Percentiles rank a stretch among this genome's conserved stretches.
These are phyloP conservation scores for Scedosporium apiospermum DNA, from an alignment of 2,329 filamentous ascomycete genomes.

Conservation along the genomic window DNA sequence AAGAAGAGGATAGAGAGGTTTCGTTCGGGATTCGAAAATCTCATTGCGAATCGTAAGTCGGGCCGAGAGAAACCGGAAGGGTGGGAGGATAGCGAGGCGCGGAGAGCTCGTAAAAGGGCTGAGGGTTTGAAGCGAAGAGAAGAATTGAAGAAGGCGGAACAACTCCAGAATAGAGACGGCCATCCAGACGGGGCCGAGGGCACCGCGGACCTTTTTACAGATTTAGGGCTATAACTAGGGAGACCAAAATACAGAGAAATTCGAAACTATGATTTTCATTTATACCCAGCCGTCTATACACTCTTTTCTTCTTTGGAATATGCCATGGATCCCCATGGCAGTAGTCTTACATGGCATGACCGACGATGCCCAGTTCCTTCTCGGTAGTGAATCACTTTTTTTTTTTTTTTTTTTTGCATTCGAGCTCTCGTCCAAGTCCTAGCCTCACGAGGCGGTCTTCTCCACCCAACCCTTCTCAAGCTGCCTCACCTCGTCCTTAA, in stretches of 20 bases:
- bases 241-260: background rate
- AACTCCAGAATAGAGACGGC: conserved; percentile 8
- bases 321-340: background rate
- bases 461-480: conserved; percentile 85
- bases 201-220: background rate
- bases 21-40: conserved; percentile 33
- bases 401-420: background rate
- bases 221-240: background rate
- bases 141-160: conserved; percentile 23
- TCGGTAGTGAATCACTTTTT: background rate
- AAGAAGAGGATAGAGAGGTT: conserved; percentile 58
- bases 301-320: conserved; percentile 3
- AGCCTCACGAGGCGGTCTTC: conserved; percentile 51
- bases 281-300: conserved; percentile 11
- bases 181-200: conserved; percentile 10
- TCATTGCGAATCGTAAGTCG: conserved; percentile 15
- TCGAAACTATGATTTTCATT: background rate
- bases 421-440: background rate
- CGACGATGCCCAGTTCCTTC: background rate
- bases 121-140: conserved; percentile 48
- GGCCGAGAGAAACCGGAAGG: conserved; percentile 15
- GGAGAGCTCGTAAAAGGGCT: conserved; percentile 45
- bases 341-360: conserved; percentile 8
- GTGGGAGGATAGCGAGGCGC: conserved; percentile 45
- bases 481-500: conserved; percentile 80